phyloP scores from a whole-genome alignment of 768 basidiomycete genomes.

The Mycena alexandri region DNA sequence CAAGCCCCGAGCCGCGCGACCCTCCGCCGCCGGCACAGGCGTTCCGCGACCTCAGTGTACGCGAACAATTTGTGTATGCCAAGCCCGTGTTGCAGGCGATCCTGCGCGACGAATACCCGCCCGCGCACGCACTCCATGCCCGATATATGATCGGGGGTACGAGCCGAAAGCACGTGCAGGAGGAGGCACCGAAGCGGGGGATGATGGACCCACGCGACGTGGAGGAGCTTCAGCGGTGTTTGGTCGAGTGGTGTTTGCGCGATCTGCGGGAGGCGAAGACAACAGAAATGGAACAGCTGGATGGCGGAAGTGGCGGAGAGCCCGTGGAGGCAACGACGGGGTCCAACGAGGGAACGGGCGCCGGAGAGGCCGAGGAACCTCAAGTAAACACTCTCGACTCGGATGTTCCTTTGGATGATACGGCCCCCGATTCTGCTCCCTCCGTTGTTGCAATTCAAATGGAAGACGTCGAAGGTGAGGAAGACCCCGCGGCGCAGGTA shows the following conservation, averaged over 20 bases:
- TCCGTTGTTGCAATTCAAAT: background rate
- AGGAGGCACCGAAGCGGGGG: slow-evolving; percentile 48
- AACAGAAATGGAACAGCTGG: slow-evolving; percentile 9
- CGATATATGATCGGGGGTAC: slow-evolving; percentile 15
- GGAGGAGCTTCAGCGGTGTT: slow-evolving; percentile 47
- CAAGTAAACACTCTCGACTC: background rate
- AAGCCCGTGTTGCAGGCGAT: slow-evolving; percentile 74
- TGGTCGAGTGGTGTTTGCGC: slow-evolving; percentile 61
- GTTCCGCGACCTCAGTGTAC: slow-evolving; percentile 65
- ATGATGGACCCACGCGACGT: slow-evolving; percentile 58
- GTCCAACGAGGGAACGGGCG: slow-evolving; percentile 1
- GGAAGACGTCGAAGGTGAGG: background rate
- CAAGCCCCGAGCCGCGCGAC: slow-evolving; percentile 55
- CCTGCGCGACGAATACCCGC: slow-evolving; percentile 66
- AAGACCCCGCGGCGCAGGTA: slow-evolving; percentile 21
- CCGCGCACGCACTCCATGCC: slow-evolving; percentile 50
- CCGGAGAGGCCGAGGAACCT: slow-evolving; percentile 25
- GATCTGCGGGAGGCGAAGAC: slow-evolving; percentile 38
- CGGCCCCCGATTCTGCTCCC: background rate
- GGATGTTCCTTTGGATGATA: background rate
- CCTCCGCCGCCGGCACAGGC: slow-evolving; percentile 55
- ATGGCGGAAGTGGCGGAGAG: slow-evolving; percentile 8
- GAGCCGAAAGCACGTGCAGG: background rate
- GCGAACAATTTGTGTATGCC: slow-evolving; percentile 73
- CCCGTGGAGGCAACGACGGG: background rate